These are phyloP conservation scores for Ramichloridium luteum DNA, from an alignment of 2,329 filamentous ascomycete genomes.

Conservation along the genomic window DNA sequence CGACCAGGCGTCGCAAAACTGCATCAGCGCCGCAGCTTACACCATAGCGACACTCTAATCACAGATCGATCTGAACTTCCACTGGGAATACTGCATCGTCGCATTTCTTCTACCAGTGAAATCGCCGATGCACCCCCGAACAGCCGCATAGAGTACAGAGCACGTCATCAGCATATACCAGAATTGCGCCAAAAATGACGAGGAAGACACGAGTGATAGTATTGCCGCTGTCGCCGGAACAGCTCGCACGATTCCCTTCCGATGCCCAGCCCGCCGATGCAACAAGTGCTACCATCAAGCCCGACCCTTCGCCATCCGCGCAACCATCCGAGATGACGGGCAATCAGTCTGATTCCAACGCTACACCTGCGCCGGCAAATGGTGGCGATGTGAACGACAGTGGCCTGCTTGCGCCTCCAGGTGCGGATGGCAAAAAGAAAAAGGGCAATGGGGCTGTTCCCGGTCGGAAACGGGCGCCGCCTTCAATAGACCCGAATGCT, in stretches of 20 bases:
- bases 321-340: conserved; percentile 26
- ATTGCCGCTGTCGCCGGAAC: conserved; percentile 16
- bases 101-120: no score
- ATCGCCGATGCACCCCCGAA: no score
- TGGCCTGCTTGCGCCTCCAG: conserved; percentile 34
- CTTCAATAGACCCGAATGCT: conserved; percentile 36
- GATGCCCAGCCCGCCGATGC: conserved; percentile 11
- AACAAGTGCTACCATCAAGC: conserved; percentile 15
- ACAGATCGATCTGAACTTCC: no score
- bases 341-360: conserved; percentile 31
- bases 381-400: conserved; percentile 24
- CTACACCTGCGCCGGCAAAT: conserved; percentile 25
- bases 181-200: conserved; percentile 13
- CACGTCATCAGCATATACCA: no score
- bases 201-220: conserved; percentile 22
- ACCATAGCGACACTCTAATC: no score
- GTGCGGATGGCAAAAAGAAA: conserved; percentile 49
- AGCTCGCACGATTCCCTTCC: conserved; percentile 23
- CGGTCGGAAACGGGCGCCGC: conserved; percentile 24
- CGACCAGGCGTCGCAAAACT: no score
- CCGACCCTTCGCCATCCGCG: conserved; percentile 26
- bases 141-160: no score
- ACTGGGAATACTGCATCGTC: no score
- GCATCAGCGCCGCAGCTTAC: no score
- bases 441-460: conserved; percentile 38